Evolutionary conservation across 148 eudicot species (phyloP), one percentile per base, ranked within the genome.

Genomic region (Camellia granthamiana): DNA sequence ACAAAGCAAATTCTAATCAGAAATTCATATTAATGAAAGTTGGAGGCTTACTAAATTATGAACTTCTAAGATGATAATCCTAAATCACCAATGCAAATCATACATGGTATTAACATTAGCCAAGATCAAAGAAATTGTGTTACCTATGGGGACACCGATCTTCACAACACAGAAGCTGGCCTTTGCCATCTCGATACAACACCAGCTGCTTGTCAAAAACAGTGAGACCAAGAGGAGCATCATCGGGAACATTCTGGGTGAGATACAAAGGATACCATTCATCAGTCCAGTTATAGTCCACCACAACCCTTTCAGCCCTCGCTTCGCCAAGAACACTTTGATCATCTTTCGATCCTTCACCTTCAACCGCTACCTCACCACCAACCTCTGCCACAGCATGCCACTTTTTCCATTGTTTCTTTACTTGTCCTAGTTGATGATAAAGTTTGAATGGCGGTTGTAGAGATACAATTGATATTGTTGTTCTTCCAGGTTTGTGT

Each of bases 141-240:
- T 83, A 94, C 99, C 99, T 90, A 74, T 96, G 99, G 21, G 98
- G 99, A 77, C 99, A 96, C 6, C 99, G 97, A 88, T 96, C 97
- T 81, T 96, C 90, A 73, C 85, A 78, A 63, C 99, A 96, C 54
- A 89, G 82, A 67, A 96, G 72, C 47, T 83, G 85, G 3, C 90
- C 94, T 21, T 81, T 75, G 54, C 87, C 93, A 77, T 96, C 99
- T 21, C 86, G 90, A 75, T 88, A 96, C 80, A 96, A 74, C 1
- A 96, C 98, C 54, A 96, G 87, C 81, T 92, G 95, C 78, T 91
- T 92, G 51, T 96, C 85, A 63, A 94, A 96, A 7, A 96, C 99
- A 23, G 98, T 94, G 54, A 96, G 88, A 0, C 98, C 99, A 78
- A 96, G 83, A 76, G 99, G 98, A 44, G 99, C 92, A 84, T 96